Evolutionary conservation across 164 flowering plant species (phyloP), one percentile per base, ranked within the genome.

Genomic region (Taxillus chinensis): DNA sequence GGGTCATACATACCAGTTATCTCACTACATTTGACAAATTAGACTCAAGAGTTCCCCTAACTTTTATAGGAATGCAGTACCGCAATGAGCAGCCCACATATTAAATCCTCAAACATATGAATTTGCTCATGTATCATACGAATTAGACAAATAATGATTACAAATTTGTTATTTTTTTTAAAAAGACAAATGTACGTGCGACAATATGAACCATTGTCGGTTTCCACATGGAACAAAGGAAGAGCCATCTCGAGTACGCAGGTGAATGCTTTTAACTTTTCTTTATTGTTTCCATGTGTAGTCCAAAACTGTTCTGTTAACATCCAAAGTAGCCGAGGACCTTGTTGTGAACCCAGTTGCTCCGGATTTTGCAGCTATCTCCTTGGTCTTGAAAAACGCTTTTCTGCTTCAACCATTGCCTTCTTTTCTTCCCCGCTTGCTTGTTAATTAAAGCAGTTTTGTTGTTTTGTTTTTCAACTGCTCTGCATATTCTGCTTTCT

Each of bases 401-500:
- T 80, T 80, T 27, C 73, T 72, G 0, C 84, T 71, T 73, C 80
- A 58, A 79, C 69, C 68, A 67, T 60, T 2, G 87, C 84, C 68
- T 70, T 70, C 62, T 78, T 77, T 58, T 83, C 87, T 57, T 80
- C 83, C 41, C 83, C 41, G 83, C 83, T 62, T 71, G 43, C 60
- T 78, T 83, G 73, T 83, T 84, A 55, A 79, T 48, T 12, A 68
- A 55, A 57, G 78, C 87, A 10, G 73, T 51, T 43, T 75, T 68
- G 74, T 83, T 80, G 73, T 51, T 43, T 75, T 27, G 27, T 2
- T 0, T 15, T 71, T 78, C 83, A 78, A 75, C 59, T 75, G 74
- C 57, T 83, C 84, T 52, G 66, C 83, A 60, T 80, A 75, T 45
- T 70, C 79, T 43, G 87, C 83, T 64, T 79, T 83, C 68, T 70